Evolutionary conservation across 129 eudicot genomes (phyloP).

Genomic region (Kitagawia praeruptora): DNA sequence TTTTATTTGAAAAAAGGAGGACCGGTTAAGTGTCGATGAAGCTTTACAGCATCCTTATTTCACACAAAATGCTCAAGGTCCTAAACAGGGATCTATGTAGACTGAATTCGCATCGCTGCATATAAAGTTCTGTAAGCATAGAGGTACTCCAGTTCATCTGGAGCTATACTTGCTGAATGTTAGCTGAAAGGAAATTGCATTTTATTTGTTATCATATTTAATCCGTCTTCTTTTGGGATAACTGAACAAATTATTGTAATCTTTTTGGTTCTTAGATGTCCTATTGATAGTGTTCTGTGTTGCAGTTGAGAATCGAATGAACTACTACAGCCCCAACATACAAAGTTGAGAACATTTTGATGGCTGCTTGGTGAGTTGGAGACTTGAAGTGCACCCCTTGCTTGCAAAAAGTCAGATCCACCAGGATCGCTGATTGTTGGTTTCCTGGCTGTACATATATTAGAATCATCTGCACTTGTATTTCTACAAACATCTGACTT

Average conservation of each 20-base stretch:
- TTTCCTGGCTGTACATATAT: background rate
- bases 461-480: background rate
- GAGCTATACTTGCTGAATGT: background rate
- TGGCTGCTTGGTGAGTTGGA: background rate
- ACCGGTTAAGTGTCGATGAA: conserved; percentile 74
- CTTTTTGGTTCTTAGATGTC: background rate
- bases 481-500: background rate
- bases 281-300: background rate
- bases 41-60: conserved; percentile 91
- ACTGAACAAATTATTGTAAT: background rate
- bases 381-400: background rate
- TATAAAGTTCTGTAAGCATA: background rate
- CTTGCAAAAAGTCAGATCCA: background rate
- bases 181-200: background rate
- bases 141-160: conserved; percentile 7
- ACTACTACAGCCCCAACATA: background rate
- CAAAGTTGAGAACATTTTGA: background rate
- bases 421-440: background rate
- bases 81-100: background rate
- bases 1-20: conserved; percentile 51
- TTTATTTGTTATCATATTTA: background rate
- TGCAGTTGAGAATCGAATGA: background rate
- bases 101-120: background rate
- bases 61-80: conserved; percentile 21
- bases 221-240: background rate